Evolutionary conservation across 805 yeast species (phyloP).

Genomic region (Monosporozyma aerobia): DNA sequence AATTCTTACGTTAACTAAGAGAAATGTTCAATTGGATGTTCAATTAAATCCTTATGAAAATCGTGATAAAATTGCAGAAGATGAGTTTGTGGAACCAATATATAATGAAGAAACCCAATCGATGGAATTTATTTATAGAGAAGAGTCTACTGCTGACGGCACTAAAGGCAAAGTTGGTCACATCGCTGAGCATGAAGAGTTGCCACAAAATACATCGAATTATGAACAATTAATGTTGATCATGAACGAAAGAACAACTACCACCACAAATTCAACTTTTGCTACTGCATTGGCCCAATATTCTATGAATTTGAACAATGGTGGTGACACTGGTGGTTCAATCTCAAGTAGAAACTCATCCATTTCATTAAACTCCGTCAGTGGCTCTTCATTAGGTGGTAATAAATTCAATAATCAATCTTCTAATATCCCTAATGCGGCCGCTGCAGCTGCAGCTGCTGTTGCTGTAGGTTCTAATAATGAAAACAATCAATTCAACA

Average conservation of each 20-base stretch:
- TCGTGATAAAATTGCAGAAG: conserved; percentile 29
- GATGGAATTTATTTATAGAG: conserved; percentile 33
- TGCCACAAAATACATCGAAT: conserved; percentile 68
- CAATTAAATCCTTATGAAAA: conserved; percentile 58
- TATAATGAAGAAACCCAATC: conserved; percentile 29
- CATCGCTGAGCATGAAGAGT: conserved; percentile 54
- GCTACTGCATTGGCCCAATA: conserved; percentile 29
- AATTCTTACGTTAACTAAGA: conserved; percentile 63
- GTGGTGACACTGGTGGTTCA: conserved; percentile 3
- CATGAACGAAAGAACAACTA: conserved; percentile 40
- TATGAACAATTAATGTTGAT: conserved; percentile 85
- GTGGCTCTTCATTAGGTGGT: conserved; percentile 6
- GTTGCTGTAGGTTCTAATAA: conserved; percentile 30
- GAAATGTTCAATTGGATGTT: conserved; percentile 68
- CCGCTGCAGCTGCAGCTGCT: conserved; percentile 34
- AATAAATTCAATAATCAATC: conserved; percentile 27
- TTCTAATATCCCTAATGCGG: conserved; percentile 21
- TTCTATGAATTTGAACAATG: conserved; percentile 15
- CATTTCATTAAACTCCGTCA: neutral
- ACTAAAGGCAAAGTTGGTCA: conserved; percentile 36
- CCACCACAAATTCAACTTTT: conserved; percentile 33
- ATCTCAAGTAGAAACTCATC: conserved; percentile 2
- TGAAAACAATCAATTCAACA: conserved; percentile 59
- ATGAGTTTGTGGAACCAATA: conserved; percentile 37
- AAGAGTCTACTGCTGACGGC: conserved; percentile 30